Conservation (phyloP, 1,139 yeast genomes). For the Scheffersomyces parashehatae region DNA sequence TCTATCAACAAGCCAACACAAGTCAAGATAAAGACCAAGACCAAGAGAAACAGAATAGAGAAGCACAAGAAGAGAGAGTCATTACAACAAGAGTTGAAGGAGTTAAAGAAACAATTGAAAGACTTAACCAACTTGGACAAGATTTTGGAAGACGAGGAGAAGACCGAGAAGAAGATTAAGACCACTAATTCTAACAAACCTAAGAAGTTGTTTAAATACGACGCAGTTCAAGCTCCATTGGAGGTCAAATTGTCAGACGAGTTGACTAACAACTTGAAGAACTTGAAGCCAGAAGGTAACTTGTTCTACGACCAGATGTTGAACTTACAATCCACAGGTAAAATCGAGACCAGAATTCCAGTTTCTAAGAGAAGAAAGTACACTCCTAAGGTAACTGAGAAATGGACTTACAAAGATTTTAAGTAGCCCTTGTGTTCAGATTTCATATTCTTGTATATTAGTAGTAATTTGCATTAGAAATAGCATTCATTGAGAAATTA, state of each 20-base stretch:
- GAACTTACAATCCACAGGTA: slow-evolving; percentile 79
- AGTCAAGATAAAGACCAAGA: slow-evolving; percentile 71
- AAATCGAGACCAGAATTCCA: slow-evolving; percentile 81
- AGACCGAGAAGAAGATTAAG: slow-evolving; percentile 15
- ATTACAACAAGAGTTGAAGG: slow-evolving; percentile 59
- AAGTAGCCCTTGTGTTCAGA: slow-evolving; percentile 34
- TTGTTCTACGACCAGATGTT: slow-evolving; percentile 80
- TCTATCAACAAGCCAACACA: slow-evolving; percentile 75
- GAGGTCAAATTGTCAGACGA: slow-evolving; percentile 92
- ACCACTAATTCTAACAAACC: slow-evolving; percentile 21
- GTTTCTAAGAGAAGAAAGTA: slow-evolving; percentile 66
- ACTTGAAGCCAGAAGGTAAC: slow-evolving; percentile 89
- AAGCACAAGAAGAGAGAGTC: slow-evolving; percentile 62
- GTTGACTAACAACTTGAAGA: slow-evolving; percentile 79
- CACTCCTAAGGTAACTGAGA: slow-evolving; percentile 76
- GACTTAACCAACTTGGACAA: slow-evolving; percentile 61
- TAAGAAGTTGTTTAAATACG: slow-evolving; percentile 53
- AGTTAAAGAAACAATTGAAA: slow-evolving; percentile 53
- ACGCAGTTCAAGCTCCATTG: slow-evolving; percentile 60
- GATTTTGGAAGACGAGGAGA: slow-evolving; percentile 41
- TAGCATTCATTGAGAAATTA: too few species aligned
- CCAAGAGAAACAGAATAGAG: slow-evolving; percentile 72
- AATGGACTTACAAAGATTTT: slow-evolving; percentile 91
- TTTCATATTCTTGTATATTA: too few species aligned
- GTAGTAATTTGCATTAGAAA: too few species aligned